Percentiles rank a stretch among this genome's conserved stretches.
Conservation (phyloP, 176 grass and related monocot species). For the Aegilops longissima region DNA sequence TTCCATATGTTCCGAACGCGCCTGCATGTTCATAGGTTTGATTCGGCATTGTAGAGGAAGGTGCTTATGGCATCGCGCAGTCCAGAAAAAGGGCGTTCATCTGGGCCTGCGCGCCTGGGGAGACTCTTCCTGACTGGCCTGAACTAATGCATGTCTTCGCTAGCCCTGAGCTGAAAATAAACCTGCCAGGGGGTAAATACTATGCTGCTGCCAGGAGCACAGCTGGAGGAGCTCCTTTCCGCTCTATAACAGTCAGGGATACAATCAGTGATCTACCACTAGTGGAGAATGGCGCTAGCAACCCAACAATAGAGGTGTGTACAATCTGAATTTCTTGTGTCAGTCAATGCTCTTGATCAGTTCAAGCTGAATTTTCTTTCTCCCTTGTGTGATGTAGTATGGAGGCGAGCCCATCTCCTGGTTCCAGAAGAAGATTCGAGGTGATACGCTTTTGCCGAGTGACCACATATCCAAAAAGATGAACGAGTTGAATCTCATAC, state of each 20-base stretch:
- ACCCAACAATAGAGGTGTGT: conserved; percentile 48
- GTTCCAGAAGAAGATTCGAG: conserved; percentile 76
- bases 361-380: conserved; percentile 4
- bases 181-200: conserved; percentile 33
- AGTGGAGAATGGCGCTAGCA: conserved; percentile 55
- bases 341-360: background rate
- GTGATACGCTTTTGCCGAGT: conserved; percentile 28
- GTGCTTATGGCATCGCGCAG: conserved; percentile 62
- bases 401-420: conserved; percentile 51
- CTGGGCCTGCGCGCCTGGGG: conserved; percentile 55
- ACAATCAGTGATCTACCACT: conserved; percentile 55
- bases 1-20: background rate
- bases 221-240: conserved; percentile 57
- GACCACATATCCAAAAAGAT: conserved; percentile 33
- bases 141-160: conserved; percentile 72
- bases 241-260: conserved; percentile 56
- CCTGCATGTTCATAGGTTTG: conserved; percentile 49
- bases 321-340: background rate
- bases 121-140: conserved; percentile 65
- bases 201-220: conserved; percentile 56
- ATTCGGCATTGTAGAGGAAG: conserved; percentile 80
- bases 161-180: conserved; percentile 57
- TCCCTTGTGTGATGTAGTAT: conserved; percentile 40
- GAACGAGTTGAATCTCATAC: too few species aligned
- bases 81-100: conserved; percentile 82